These are phyloP conservation scores for Terfezia boudieri DNA, from an alignment of 495 filamentous ascomycete genomes.

Conservation along the genomic window DNA sequence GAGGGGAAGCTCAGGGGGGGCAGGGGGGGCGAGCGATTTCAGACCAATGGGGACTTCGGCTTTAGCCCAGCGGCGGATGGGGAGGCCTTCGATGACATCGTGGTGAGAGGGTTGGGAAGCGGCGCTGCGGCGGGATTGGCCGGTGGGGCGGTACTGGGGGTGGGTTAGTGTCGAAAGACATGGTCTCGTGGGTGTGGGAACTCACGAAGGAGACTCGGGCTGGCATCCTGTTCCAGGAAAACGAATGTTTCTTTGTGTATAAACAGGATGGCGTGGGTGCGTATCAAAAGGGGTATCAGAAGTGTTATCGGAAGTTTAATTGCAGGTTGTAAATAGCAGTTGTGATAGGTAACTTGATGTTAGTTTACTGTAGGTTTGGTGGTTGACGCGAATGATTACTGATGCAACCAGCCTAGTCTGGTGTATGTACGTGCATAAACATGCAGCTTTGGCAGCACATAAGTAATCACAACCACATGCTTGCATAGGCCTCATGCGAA, in stretches of 20 bases:
- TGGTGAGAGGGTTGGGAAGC: slow-evolving; percentile 39
- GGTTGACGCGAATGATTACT: neutral
- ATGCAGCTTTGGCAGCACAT: too few relatives aligned
- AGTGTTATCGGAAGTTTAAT: too few relatives aligned
- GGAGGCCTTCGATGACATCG: slow-evolving; percentile 87
- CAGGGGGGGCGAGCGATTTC: slow-evolving; percentile 23
- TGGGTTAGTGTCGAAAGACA: too few relatives aligned
- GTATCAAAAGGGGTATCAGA: too few relatives aligned
- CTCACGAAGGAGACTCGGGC: slow-evolving; percentile 18
- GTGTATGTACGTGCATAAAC: too few relatives aligned
- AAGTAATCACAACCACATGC: too few relatives aligned
- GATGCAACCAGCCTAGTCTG: neutral
- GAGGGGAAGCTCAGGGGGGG: slow-evolving; percentile 43
- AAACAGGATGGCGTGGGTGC: too few relatives aligned
- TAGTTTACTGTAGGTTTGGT: neutral
- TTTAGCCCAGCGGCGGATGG: slow-evolving; percentile 74
- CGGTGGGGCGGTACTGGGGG: slow-evolving; percentile 30
- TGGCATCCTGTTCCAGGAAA: slow-evolving; percentile 7
- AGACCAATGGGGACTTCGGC: slow-evolving; percentile 40
- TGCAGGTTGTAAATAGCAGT: too few relatives aligned
- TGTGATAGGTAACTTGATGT: too few relatives aligned
- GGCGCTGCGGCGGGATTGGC: slow-evolving; percentile 39
- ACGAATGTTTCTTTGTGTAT: too few relatives aligned
- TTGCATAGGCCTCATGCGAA: too few relatives aligned
- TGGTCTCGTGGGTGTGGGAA: neutral